Base-by-base conservation (phyloP, 2,329 filamentous ascomycete species). In the Diaporthe batatas region DNA sequence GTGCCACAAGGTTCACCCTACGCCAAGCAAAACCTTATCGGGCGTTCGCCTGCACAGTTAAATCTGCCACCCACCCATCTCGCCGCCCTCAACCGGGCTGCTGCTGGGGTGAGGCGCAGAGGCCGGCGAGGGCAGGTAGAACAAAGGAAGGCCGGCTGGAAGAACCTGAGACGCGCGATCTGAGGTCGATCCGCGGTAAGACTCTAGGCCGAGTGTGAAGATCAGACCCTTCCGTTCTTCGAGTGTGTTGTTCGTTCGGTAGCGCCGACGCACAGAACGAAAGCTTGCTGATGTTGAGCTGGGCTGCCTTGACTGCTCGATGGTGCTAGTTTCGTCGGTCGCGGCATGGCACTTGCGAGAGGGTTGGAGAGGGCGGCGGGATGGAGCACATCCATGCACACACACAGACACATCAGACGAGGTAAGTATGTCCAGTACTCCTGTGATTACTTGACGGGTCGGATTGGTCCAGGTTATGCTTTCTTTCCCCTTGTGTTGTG, bases 11-110 rank as follows among this genome's bases (percentile, higher is more conserved):
- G 53, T 21, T 29, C 34, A 53, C 47, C 62, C 6, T 8, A 32
- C 44, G 62, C 62, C 62, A 53, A 67, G 62, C 7, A 53, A 67
- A 67, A 67, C 62, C 62, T 67, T 67, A 67, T 67, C 62, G 62
- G 53, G 47, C 36, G 62, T 65, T 51, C 62, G 44, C 44, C 29
- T n/a, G 62, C 2, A 23, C 16, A n/a, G 62, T 29, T 36, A 65
- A 65, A 36, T 51, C 34, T 65, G 44, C 16, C 44, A 23, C 55
- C 42, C 42, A 49, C 25, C 3, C 58, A 29, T 14, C 25, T 44
- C 18, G 10, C 32, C 42, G 14, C 58, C n/a, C 21, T 34, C 39
- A 23, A 10, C 42, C 10, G 11, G 23, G 42, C n/a, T n/a, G n/a
- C n/a, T n/a, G n/a, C n/a, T n/a, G n/a, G n/a, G n/a, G n/a, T n/a